phyloP scores from a whole-genome alignment of 2,329 filamentous ascomycete genomes.

The Didymella lethalis region DNA sequence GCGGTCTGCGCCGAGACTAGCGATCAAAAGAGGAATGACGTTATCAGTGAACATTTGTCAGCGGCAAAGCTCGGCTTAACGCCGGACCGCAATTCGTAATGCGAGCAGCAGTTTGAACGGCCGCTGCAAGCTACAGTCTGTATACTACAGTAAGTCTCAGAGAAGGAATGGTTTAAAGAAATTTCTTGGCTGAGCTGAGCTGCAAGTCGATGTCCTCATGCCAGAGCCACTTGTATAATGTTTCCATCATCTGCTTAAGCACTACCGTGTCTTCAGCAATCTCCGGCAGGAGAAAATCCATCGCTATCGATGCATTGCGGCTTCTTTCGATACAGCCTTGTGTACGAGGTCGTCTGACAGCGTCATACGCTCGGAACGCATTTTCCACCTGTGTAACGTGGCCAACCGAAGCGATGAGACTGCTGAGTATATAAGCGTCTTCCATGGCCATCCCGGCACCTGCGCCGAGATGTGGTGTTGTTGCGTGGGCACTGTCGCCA shows the following conservation, averaged over 20 bases:
- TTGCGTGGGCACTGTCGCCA: slow-evolving; percentile 38
- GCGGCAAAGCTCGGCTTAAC: slow-evolving; percentile 4
- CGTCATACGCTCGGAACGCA: slow-evolving; percentile 33
- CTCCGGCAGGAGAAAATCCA: slow-evolving; percentile 30
- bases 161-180: slow-evolving; percentile 17
- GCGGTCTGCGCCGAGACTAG: slow-evolving; percentile 14
- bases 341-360: slow-evolving; percentile 31
- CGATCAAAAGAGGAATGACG: slow-evolving; percentile 10
- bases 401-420: slow-evolving; percentile 7
- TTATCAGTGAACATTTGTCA: slow-evolving; percentile 16
- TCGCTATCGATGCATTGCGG: slow-evolving; percentile 11
- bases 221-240: slow-evolving; percentile 39
- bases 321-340: slow-evolving; percentile 21
- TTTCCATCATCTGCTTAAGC: slow-evolving; percentile 26
- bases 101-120: neutral
- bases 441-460: slow-evolving; percentile 39
- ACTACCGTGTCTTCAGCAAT: slow-evolving; percentile 27
- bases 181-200: slow-evolving; percentile 27
- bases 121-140: neutral
- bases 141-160: neutral
- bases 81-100: neutral
- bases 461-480: slow-evolving; percentile 33
- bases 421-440: slow-evolving; percentile 27
- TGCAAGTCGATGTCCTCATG: slow-evolving; percentile 39
- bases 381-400: slow-evolving; percentile 16